These are phyloP conservation scores for Elsinoe necatrix DNA, from an alignment of 2,329 filamentous ascomycete genomes.

Conservation along the genomic window DNA sequence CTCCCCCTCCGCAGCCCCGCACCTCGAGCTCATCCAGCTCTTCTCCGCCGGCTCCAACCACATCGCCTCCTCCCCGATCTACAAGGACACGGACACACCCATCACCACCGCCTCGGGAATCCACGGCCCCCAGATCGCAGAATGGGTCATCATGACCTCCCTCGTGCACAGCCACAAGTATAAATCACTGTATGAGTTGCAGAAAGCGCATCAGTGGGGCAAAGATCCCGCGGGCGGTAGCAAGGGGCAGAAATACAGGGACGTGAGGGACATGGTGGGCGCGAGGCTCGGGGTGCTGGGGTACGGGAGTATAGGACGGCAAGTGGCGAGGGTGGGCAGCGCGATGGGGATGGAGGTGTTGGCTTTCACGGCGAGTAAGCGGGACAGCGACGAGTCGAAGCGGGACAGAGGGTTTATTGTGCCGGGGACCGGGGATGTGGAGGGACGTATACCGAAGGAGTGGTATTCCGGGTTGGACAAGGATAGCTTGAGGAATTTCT, in stretches of 20 bases:
- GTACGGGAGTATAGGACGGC: constrained; percentile 55
- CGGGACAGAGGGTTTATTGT: constrained; percentile 59
- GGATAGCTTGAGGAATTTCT: constrained; percentile 44
- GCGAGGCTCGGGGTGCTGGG: constrained; percentile 52
- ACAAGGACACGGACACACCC: constrained; percentile 44
- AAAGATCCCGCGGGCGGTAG: constrained; percentile 22
- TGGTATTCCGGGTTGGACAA: constrained; percentile 52
- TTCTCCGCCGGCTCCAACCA: constrained; percentile 52
- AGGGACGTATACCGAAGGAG: constrained; percentile 45
- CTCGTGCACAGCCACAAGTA: constrained; percentile 50
- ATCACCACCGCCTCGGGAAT: constrained; percentile 50
- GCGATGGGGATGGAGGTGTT: constrained; percentile 59
- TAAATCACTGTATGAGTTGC: constrained; percentile 46
- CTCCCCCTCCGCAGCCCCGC: constrained; percentile 28
- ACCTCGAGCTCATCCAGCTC: constrained; percentile 46
- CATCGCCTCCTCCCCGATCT: constrained; percentile 44
- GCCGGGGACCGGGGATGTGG: constrained; percentile 54
- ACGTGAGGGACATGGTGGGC: constrained; percentile 48
- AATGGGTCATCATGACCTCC: constrained; percentile 58
- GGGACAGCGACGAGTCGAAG: constrained; percentile 56
- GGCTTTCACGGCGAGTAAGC: constrained; percentile 64
- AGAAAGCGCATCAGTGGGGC: constrained; percentile 50
- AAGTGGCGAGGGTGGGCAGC: constrained; percentile 35
- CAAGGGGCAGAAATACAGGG: constrained; percentile 21
- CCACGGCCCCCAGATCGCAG: constrained; percentile 56